Conservation (phyloP, 2,329 filamentous ascomycete genomes). For the Pseudovirgaria hyperparasitica region DNA sequence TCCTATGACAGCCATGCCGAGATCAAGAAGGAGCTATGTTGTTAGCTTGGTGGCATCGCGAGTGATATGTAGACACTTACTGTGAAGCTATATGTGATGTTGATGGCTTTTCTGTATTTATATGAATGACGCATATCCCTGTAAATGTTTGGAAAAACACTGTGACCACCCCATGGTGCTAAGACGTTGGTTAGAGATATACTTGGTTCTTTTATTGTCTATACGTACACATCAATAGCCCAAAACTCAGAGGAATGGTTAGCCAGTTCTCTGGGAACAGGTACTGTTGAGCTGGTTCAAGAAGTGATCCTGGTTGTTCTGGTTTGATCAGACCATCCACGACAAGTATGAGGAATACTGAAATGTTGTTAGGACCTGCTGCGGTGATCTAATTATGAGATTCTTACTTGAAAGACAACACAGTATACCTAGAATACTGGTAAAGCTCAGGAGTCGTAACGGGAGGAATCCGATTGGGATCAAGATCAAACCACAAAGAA, state of each 20-base stretch:
- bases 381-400: neutral
- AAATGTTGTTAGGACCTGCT: conserved; percentile 14
- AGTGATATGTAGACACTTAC: conserved; percentile 31
- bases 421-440: conserved; percentile 84
- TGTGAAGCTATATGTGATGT: conserved; percentile 74
- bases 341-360: conserved; percentile 74
- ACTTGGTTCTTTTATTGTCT: conserved; percentile 2
- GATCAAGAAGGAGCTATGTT: conserved; percentile 60
- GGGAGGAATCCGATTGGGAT: conserved; percentile 77
- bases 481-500: conserved; percentile 65
- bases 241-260: conserved; percentile 76
- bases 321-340: conserved; percentile 79
- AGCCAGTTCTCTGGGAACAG: conserved; percentile 78
- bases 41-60: conserved; percentile 7
- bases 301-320: conserved; percentile 66
- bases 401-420: conserved; percentile 75
- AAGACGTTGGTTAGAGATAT: conserved; percentile 4
- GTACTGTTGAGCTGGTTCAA: conserved; percentile 66
- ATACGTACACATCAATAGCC: conserved; percentile 63
- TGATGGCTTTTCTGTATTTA: conserved; percentile 64
- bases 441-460: conserved; percentile 72
- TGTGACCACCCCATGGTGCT: conserved; percentile 57
- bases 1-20: conserved; percentile 68
- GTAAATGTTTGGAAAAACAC: conserved; percentile 76
- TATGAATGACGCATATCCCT: conserved; percentile 69